Evolutionary conservation across 2,329 filamentous ascomycete species (phyloP).

Genomic region (Beauveria pseudobassiana): DNA sequence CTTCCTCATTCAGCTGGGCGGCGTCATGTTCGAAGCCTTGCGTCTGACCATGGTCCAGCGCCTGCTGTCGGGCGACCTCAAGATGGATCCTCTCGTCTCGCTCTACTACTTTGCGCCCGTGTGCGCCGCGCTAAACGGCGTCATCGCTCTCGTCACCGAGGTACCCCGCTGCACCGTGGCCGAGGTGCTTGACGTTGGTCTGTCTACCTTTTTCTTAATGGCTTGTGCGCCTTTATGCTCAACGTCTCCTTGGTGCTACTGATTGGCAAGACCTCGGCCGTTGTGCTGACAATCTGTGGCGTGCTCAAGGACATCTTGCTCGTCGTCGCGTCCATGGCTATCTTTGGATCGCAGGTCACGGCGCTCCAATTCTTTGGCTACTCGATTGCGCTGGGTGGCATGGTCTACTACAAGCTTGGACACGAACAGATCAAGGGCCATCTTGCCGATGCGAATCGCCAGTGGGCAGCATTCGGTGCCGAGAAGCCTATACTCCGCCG

Average conservation of each 20-base stretch:
- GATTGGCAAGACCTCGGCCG: slow-evolving; percentile 81
- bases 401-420: slow-evolving; percentile 73
- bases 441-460: slow-evolving; percentile 55
- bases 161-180: slow-evolving; percentile 60
- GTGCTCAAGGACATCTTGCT: slow-evolving; percentile 85
- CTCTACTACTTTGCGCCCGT: slow-evolving; percentile 86
- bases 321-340: slow-evolving; percentile 69
- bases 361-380: slow-evolving; percentile 77
- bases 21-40: slow-evolving; percentile 74
- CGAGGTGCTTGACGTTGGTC: slow-evolving; percentile 66
- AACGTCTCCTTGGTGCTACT: slow-evolving; percentile 83
- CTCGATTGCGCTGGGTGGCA: slow-evolving; percentile 68
- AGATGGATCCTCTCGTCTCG: slow-evolving; percentile 85
- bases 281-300: slow-evolving; percentile 79
- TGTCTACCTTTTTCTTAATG: slow-evolving; percentile 69
- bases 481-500: slow-evolving; percentile 62
- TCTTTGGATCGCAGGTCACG: slow-evolving; percentile 71
- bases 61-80: slow-evolving; percentile 74
- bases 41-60: slow-evolving; percentile 80
- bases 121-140: slow-evolving; percentile 73
- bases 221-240: slow-evolving; percentile 68
- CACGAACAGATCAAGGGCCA: slow-evolving; percentile 70
- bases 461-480: slow-evolving; percentile 70
- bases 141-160: slow-evolving; percentile 67
- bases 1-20: slow-evolving; percentile 70